Evolutionary conservation across 306 rosid genomes (phyloP), one percentile per base, ranked within the genome.

Genomic region (Trifolium pratense): DNA sequence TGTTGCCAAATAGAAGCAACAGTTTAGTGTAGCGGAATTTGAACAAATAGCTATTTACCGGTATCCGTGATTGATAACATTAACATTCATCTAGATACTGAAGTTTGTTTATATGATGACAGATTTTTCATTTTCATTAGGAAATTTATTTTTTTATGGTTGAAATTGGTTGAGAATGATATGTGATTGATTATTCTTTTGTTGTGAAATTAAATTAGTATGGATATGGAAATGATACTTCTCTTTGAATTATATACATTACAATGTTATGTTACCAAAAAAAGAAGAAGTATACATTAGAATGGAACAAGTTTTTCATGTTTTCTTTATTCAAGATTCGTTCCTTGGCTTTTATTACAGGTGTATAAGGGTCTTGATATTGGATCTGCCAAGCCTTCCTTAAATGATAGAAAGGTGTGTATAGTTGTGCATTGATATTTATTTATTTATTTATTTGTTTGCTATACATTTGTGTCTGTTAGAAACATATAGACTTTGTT

Each of bases 361-460:
- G 93, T 94, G 9, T 94, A 89, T 79, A 83, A 78, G 59, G 97
- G 96, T 75, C 96, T 94, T 76, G 97, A 94, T 77, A 42, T 94
- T 77, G 98, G 97, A 77, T 94, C 97, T 36, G 98, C 97, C 4
- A 94, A 91, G 90, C 96, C 98, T 75, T 86, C 97, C 25, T 70
- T 71, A 42, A 40, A 71, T 32, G 95, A 94, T 59, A 87, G 96
- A 87, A 80, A 88, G 92, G 97, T 91, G 95, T 87, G 77, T 46
- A 40, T 75, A 31, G 43, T 73, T 83, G 61, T 77, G 31, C 69
- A 20, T 42, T 26, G 25, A 36, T 64, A 11, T 18, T 5, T 37
- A 20, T 21, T 32, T 6, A 31, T 34, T 39, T 81, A 20, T 40
- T 5, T 39, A 20, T 42, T 36, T 36, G 9, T 36, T 39, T 79